Conservation (phyloP, 129 eudicot species). For the carrot (Daucus carota) region DNA sequence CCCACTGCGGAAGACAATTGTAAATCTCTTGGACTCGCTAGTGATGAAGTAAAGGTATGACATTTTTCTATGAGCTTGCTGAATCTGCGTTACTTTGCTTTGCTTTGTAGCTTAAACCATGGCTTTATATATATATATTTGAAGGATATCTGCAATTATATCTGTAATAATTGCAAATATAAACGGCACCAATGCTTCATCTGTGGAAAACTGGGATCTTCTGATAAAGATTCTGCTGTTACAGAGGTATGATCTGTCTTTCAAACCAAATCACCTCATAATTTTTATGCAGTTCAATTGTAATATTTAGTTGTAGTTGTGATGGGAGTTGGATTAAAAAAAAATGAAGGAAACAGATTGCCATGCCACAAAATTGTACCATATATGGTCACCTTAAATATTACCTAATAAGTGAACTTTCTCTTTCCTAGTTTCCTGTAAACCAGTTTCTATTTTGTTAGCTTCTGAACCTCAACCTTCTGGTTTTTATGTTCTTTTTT, state of each 20-base stretch:
- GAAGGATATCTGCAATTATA: constrained; percentile 39
- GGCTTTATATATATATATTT: constrained; percentile 6
- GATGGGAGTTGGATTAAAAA: not conserved
- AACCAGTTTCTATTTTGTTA: not conserved
- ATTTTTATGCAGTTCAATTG: not conserved
- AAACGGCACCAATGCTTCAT: constrained; percentile 61
- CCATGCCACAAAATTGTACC: too few species aligned
- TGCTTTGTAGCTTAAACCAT: not conserved
- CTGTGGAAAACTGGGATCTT: constrained; percentile 68
- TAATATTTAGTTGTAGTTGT: not conserved
- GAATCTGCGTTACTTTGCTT: constrained; percentile 1
- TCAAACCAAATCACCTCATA: not conserved
- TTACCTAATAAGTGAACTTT: not conserved
- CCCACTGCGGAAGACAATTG: constrained; percentile 39
- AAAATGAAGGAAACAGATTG: not conserved
- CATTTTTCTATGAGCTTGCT: not conserved
- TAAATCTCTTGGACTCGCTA: constrained; percentile 35
- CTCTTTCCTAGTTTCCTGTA: not conserved
- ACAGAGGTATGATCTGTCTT: constrained; percentile 41
- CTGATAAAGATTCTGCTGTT: constrained; percentile 46
- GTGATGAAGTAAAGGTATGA: constrained; percentile 36
- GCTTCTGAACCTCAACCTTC: not conserved
- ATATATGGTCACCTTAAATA: not conserved
- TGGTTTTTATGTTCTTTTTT: too few species aligned
- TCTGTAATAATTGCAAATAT: constrained; percentile 61